Conservation (phyloP, 169 alveolate species). For the Plasmodium knowlesi region DNA sequence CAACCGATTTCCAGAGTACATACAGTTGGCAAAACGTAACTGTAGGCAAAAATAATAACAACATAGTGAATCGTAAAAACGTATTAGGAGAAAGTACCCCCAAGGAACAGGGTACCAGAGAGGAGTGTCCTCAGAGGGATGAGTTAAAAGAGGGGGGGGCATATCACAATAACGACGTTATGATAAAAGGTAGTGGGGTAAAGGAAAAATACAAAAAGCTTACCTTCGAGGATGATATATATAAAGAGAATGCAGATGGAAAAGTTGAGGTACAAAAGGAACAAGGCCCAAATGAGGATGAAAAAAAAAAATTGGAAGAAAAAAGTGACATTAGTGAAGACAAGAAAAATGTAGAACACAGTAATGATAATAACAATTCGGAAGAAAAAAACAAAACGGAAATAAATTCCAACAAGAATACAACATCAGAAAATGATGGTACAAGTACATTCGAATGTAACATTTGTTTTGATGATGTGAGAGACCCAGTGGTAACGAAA, state of each 20-base stretch:
- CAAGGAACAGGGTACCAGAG: neutral
- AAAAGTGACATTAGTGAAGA: neutral
- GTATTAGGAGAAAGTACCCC: neutral
- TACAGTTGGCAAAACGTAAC: neutral
- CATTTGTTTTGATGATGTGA: conserved; percentile 96
- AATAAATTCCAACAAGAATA: neutral
- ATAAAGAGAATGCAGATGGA: neutral
- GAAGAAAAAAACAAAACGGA: neutral
- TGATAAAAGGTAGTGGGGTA: neutral
- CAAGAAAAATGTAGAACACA: neutral
- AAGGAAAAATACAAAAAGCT: neutral
- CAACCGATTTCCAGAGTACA: neutral
- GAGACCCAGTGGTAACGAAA: conserved; percentile 97
- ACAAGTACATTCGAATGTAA: conserved; percentile 93
- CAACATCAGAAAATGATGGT: conserved; percentile 43
- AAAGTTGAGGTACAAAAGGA: neutral
- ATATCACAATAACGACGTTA: neutral
- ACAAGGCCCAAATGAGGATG: neutral
- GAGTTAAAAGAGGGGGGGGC: neutral
- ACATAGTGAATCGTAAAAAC: neutral
- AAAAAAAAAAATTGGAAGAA: conserved; percentile 5
- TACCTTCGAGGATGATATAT: neutral
- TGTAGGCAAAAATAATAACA: neutral
- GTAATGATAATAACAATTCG: neutral
- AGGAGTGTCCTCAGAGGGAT: neutral